Conservation (phyloP, 352 stramenopile species). For the Phytopythium vexans region DNA sequence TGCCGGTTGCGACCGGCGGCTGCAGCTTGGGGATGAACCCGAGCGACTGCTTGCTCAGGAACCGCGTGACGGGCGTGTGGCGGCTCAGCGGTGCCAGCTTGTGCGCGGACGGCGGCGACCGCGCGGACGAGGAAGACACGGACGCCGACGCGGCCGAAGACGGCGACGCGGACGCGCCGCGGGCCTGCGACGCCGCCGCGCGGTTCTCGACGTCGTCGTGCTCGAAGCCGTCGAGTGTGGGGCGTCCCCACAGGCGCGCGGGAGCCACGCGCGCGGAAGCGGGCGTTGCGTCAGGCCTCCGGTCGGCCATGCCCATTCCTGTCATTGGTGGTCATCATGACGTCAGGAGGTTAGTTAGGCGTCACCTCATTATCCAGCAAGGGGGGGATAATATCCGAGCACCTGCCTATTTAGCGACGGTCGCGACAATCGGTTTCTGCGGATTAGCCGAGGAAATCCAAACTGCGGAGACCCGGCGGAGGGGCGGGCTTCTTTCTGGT, state of each 20-base stretch:
- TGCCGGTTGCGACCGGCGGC: slow-evolving; percentile 21
- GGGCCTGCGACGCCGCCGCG: neutral
- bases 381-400: too few relatives aligned
- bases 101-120: neutral
- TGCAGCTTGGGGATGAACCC: slow-evolving; percentile 53
- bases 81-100: slow-evolving; percentile 32
- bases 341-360: too few relatives aligned
- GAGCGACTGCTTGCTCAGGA: slow-evolving; percentile 60
- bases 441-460: neutral
- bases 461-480: slow-evolving; percentile 2
- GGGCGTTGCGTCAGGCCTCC: neutral
- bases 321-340: too few relatives aligned
- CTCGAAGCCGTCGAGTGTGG: too few relatives aligned
- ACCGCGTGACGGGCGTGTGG: slow-evolving; percentile 53
- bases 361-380: too few relatives aligned
- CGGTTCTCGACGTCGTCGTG: slow-evolving; percentile 6
- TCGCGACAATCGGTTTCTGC: neutral
- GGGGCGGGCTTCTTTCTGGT: neutral
- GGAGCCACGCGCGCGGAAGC: neutral
- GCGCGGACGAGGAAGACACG: neutral
- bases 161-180: neutral
- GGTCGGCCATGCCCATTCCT: neutral
- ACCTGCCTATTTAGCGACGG: neutral
- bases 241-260: neutral
- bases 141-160: neutral